Evolutionary conservation across 495 filamentous ascomycete genomes (phyloP), one percentile per base, ranked within the genome.

Genomic region (Neurospora tetraspora): DNA sequence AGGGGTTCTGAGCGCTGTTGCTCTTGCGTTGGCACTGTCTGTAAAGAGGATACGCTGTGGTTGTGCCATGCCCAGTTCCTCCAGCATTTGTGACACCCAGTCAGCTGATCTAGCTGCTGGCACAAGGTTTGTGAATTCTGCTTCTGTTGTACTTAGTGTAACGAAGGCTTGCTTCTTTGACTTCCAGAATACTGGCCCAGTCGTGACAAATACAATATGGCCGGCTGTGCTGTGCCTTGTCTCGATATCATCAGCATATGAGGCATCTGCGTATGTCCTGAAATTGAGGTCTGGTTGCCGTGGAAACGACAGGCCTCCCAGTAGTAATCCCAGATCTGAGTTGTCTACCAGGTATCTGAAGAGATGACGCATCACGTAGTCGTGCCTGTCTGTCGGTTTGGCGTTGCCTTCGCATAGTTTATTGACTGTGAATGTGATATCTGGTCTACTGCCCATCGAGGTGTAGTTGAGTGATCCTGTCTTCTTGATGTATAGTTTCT

Each of bases 141-240:
- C 36, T 8, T 72, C 71, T 43, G 59, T 72, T 2, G 59, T 39
- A 5, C 23, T 37, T 1, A 61, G 4, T 40, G 59, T 39, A 31
- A 45, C 43, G 59, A 72, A 69, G 2, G 53, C 43, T 23, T 72
- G 59, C 37, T 72, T 72, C 71, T 69, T 72, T 18, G 36, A 69
- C 20, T 72, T 72, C 71, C 59, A 72, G 11, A 72, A n/a, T 23
- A 72, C 37, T 7, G 59, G 71, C 14, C 71, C 71, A n/a, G 38
- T 61, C 14, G 71, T 61, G 9, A 72, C 59, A 43, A 72, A 72
- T 36, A 72, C 59, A 3, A 72, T 40, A 14, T 72, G 38, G 5
- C 59, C 59, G 14, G 18, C 37, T 69, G 39, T 68, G 11, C 18
- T 53, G 34, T 68, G 68, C 23, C 59, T 42, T 23, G 59, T 72